Evolutionary conservation across 2,329 filamentous ascomycete genomes (phyloP).

Genomic region (Nothopassalora personata): DNA sequence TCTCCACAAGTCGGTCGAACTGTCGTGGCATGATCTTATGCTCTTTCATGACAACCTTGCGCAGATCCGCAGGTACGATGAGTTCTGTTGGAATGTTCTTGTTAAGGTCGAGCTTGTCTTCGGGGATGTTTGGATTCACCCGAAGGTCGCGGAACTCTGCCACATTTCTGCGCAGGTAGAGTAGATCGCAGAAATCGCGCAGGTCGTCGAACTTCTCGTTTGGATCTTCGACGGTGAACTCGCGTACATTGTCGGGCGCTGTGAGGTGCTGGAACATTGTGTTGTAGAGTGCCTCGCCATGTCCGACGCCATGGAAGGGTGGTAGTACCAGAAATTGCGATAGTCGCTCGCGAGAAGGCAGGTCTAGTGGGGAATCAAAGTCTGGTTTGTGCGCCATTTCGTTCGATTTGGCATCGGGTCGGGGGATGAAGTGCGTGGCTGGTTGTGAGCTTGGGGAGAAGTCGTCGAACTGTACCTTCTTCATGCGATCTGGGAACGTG

Average conservation of each 20-base stretch:
- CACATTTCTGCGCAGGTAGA: slow-evolving; percentile 52
- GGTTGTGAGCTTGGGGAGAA: slow-evolving; percentile 21
- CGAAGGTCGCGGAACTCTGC: slow-evolving; percentile 30
- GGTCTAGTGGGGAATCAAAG: slow-evolving; percentile 48
- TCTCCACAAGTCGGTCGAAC: slow-evolving; percentile 68
- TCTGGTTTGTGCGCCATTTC: slow-evolving; percentile 15
- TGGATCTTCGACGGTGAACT: slow-evolving; percentile 91
- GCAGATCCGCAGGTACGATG: slow-evolving; percentile 50
- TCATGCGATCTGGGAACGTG: slow-evolving; percentile 30
- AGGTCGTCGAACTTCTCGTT: slow-evolving; percentile 80
- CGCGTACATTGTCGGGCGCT: slow-evolving; percentile 59
- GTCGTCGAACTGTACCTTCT: slow-evolving; percentile 17
- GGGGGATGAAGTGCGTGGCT: slow-evolving; percentile 28
- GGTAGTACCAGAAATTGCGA: slow-evolving; percentile 92
- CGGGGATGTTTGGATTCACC: slow-evolving; percentile 50
- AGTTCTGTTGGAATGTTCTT: slow-evolving; percentile 51
- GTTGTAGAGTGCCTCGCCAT: slow-evolving; percentile 75
- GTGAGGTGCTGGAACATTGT: slow-evolving; percentile 68
- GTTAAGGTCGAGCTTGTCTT: slow-evolving; percentile 47
- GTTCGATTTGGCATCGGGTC: slow-evolving; percentile 15
- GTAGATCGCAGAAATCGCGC: slow-evolving; percentile 68
- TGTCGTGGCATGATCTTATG: slow-evolving; percentile 73
- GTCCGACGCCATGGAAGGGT: slow-evolving; percentile 74
- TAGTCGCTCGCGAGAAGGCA: slow-evolving; percentile 75
- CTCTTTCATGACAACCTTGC: slow-evolving; percentile 54